phyloP scores from a whole-genome alignment of 176 grass and related monocot genomes.

The Aegilops bicornis region DNA sequence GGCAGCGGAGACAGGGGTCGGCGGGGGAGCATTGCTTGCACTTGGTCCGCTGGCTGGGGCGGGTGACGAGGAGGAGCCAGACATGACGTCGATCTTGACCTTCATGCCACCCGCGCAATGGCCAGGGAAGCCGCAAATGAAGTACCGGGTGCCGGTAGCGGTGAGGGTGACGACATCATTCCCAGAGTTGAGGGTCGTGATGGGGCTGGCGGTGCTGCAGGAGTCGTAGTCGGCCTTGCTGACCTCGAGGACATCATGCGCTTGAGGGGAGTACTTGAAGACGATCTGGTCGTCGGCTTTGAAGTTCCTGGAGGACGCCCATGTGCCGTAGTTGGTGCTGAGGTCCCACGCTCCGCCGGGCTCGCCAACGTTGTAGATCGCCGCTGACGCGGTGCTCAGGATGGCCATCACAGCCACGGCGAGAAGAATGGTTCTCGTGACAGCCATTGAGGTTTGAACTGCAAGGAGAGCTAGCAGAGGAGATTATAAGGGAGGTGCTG shows the following conservation, averaged over 20 bases:
- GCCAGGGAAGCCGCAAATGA: no score
- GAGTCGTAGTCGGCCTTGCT: conserved; percentile 35
- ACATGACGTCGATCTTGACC: no score
- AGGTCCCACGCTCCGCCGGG: conserved; percentile 47
- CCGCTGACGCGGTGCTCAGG: conserved; percentile 30
- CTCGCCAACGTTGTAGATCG: conserved; percentile 53
- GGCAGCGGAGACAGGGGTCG: background rate
- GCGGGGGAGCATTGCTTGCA: no score
- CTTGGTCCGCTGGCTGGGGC: no score
- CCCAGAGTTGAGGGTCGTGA: no score
- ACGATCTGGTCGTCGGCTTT: conserved; percentile 34
- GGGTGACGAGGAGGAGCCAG: no score
- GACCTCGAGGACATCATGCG: conserved; percentile 59
- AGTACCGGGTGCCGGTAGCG: no score
- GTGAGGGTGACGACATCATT: no score
- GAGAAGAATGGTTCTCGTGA: background rate
- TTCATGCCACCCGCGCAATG: no score
- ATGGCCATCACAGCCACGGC: conserved; percentile 16
- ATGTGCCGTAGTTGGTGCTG: conserved; percentile 28
- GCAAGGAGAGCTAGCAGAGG: background rate
- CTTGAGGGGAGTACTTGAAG: conserved; percentile 38
- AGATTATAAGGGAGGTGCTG: no score
- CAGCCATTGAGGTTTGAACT: background rate
- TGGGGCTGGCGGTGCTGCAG: no score
- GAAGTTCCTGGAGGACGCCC: conserved; percentile 50